Percentiles rank a stretch among this genome's conserved stretches.
Evolutionary conservation across 1,284 basidiomycete species (phyloP).

Genomic region (Bondarzewia mesenterica): DNA sequence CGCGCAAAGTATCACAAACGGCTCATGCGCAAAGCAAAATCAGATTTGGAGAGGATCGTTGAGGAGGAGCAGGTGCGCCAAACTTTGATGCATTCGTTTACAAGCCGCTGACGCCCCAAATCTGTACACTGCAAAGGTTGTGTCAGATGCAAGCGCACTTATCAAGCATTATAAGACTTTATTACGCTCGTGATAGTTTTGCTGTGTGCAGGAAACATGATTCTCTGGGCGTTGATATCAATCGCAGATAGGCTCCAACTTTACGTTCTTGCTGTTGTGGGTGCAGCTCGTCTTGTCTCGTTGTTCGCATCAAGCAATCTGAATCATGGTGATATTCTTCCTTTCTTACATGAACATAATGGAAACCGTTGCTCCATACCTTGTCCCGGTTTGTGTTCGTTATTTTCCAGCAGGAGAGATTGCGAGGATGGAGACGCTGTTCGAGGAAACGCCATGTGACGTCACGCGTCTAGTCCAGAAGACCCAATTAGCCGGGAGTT

Average conservation of each 20-base stretch:
- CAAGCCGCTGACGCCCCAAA: not conserved
- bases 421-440: no score
- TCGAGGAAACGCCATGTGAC: not conserved
- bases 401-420: no score
- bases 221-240: not conserved
- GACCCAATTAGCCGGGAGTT: not conserved
- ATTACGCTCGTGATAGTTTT: conserved; percentile 1
- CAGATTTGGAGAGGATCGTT: conserved; percentile 1
- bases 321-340: no score
- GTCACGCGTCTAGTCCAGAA: not conserved
- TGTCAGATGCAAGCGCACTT: conserved; percentile 6
- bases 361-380: no score
- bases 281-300: no score
- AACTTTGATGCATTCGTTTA: not conserved
- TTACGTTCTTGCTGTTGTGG: no score
- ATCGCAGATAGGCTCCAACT: no score
- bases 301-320: no score
- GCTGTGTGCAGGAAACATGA: not conserved
- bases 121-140: conserved; percentile 8
- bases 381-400: no score
- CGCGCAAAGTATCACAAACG: conserved; percentile 3
- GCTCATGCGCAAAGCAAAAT: conserved; percentile 8
- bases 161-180: conserved; percentile 9
- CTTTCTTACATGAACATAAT: no score
- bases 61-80: conserved; percentile 10